Conservation (phyloP, 192 early-diverging fungal genomes). For the Obelidium mucronatum region DNA sequence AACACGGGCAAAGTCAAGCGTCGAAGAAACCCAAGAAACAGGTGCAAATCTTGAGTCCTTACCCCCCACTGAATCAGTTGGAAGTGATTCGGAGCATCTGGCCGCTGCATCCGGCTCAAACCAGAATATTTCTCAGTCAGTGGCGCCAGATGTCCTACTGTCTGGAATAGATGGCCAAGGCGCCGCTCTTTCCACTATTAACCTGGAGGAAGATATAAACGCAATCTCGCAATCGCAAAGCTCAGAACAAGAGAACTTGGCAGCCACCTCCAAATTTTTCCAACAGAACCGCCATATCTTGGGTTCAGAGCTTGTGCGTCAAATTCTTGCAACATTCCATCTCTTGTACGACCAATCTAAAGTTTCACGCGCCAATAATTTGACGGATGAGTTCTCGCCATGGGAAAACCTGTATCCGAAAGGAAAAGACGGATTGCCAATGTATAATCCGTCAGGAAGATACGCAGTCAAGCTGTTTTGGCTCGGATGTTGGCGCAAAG, state of each 20-base stretch:
- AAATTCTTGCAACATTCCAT: constrained; percentile 53
- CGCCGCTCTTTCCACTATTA: neutral
- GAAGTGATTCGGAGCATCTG: neutral
- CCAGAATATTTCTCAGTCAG: neutral
- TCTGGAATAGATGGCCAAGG: constrained; percentile 30
- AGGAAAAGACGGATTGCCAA: constrained; percentile 65
- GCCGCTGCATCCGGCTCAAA: neutral
- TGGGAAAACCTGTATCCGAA: constrained; percentile 73
- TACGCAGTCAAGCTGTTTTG: constrained; percentile 69
- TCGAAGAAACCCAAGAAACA: neutral
- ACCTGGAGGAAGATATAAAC: constrained; percentile 8
- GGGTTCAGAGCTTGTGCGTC: constrained; percentile 56
- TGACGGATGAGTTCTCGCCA: constrained; percentile 56
- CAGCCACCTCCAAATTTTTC: constrained; percentile 58
- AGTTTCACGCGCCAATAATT: constrained; percentile 29
- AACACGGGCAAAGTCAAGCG: neutral
- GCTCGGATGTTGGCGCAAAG: constrained; percentile 67
- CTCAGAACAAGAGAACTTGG: constrained; percentile 44
- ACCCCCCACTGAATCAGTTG: neutral
- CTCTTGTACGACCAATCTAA: constrained; percentile 60
- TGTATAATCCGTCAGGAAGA: constrained; percentile 63
- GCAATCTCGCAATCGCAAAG: constrained; percentile 5
- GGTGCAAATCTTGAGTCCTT: neutral
- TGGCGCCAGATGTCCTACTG: neutral
- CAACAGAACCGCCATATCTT: constrained; percentile 60